phyloP scores from a whole-genome alignment of 106 monocot genomes.

The Platanthera zijinensis region DNA sequence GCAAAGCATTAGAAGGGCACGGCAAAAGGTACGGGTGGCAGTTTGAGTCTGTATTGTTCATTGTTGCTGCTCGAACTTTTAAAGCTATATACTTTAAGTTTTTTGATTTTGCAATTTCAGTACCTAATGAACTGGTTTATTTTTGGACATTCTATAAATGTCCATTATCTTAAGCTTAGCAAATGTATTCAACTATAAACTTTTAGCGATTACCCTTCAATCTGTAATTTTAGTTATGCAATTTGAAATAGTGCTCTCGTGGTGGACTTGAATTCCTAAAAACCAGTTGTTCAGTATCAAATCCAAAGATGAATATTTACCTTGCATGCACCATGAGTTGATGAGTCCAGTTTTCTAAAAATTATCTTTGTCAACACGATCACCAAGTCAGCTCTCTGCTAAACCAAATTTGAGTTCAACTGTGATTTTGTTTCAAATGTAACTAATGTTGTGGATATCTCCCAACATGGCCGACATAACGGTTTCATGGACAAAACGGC shows the following conservation, averaged over 20 bases:
- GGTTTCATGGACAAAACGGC: too few relatives aligned
- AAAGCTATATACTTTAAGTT: neutral
- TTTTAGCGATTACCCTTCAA: neutral
- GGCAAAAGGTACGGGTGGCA: conserved; percentile 63
- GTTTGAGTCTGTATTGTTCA: neutral
- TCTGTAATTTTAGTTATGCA: neutral
- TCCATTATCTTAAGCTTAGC: neutral
- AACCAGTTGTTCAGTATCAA: neutral
- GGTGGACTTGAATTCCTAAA: neutral
- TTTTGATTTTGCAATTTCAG: neutral
- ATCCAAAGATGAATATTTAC: neutral
- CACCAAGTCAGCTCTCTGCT: neutral
- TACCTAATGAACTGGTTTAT: neutral
- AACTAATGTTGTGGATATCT: too few relatives aligned
- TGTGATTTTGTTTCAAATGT: neutral
- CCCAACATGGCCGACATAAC: too few relatives aligned
- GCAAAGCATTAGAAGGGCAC: conserved; percentile 92
- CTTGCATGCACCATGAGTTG: neutral
- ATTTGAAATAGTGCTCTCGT: neutral
- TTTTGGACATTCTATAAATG: neutral
- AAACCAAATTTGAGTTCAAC: neutral
- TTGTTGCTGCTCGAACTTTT: neutral
- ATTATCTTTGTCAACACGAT: neutral
- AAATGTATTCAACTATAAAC: neutral
- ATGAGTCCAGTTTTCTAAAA: neutral